Base-by-base conservation (phyloP, 2,329 filamentous ascomycete species). In the Gliomastix tumulicola region DNA sequence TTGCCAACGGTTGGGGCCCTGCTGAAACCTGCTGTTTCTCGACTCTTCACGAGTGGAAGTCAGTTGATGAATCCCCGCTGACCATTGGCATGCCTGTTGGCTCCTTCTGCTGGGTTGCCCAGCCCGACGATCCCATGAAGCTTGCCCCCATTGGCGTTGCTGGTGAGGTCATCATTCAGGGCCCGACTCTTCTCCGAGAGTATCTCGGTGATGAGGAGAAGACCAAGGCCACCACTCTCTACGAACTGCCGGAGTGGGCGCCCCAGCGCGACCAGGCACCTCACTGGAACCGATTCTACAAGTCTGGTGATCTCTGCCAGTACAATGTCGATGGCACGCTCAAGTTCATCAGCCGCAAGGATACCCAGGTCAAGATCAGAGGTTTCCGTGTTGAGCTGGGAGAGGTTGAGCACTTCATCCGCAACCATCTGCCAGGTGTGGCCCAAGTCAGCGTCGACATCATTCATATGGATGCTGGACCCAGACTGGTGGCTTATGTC, bases 291-390 rank as follows among this genome's bases (percentile, higher is more conserved):
- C 32, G 42, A 8, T 32, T 40, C 15, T 42, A 42, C 34, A 13
- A 28, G 18, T 38, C 42, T 5, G 40, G 40, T 7, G 42, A 42
- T 20, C 33, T 41, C 7, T 41, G 25, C 4, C 21, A 23, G 13
- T 34, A 34, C 28, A 32, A 36, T 25, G 47, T 49, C 1, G 56
- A 65, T 34, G 59, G 61, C 3, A 45, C 48, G 23, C 47, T 70
- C 10, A 44, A 59, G 1, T 69, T 63, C 35, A 47, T 69, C 32
- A 71, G 70, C 33, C 59, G 74, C 18, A 71, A 71, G 43, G 72
- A 77, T 42, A 63, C 62, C 0, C 72, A 76, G 47, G 63, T 76
- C 34, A 78, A 78, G 49, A 49, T 78, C 12, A 61, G 66, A 21
- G 77, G 77, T 19, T 74, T 66, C 39, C 51, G 71, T 36, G 58